Percentiles rank a stretch among this genome's conserved stretches.
phyloP scores from a whole-genome alignment of 768 basidiomycete genomes.

The Dacryopinax primogenitus region DNA sequence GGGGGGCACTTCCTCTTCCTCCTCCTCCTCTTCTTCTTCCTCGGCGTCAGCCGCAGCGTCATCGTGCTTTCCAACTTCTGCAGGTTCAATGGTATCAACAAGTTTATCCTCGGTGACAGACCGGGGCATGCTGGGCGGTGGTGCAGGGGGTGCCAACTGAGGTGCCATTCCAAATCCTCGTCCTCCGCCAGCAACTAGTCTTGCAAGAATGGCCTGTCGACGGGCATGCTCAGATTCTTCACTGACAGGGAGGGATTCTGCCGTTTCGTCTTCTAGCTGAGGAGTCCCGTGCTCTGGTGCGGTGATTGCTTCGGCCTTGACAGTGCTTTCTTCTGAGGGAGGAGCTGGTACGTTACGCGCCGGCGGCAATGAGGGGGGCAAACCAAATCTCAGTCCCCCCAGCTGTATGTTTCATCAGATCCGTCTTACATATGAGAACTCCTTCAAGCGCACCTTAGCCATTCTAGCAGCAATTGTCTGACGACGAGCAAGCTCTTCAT shows the following conservation, averaged over 20 bases:
- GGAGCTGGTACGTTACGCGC: not conserved
- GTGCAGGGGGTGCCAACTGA: constrained; percentile 17
- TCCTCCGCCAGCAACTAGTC: constrained; percentile 44
- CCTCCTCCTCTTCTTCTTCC: constrained; percentile 12
- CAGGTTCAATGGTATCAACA: constrained; percentile 14
- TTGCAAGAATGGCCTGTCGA: constrained; percentile 42
- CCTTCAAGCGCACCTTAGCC: constrained; percentile 81
- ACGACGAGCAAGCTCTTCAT: constrained; percentile 33
- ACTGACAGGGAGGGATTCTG: constrained; percentile 34
- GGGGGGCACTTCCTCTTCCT: constrained; percentile 18
- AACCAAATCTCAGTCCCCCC: not conserved
- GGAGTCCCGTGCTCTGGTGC: constrained; percentile 20
- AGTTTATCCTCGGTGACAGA: constrained; percentile 10
- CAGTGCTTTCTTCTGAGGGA: constrained; percentile 12
- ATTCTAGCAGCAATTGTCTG: constrained; percentile 84
- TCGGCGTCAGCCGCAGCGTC: constrained; percentile 8
- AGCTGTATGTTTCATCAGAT: not conserved
- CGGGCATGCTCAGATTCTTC: constrained; percentile 40
- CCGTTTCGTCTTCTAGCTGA: constrained; percentile 18
- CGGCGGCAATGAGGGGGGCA: not conserved
- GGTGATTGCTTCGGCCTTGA: constrained; percentile 10
- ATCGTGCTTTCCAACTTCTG: constrained; percentile 7
- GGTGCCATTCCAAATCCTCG: constrained; percentile 47
- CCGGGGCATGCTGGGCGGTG: constrained; percentile 19
- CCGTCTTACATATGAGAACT: constrained; percentile 13